phyloP scores from a whole-genome alignment of 2,329 filamentous ascomycete genomes.

The Cadophora sp. region DNA sequence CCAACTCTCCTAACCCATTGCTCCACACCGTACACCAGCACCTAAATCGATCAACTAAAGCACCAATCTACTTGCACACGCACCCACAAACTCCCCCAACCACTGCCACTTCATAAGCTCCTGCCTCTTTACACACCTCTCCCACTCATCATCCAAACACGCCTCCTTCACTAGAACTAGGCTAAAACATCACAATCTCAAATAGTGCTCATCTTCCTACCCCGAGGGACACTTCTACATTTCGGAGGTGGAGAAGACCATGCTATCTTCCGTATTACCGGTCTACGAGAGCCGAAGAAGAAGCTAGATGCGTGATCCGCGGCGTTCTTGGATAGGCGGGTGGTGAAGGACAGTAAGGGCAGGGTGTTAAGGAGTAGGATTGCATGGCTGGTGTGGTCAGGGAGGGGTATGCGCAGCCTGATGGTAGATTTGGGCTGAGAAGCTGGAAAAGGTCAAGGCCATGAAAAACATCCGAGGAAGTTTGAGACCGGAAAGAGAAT shows the following conservation, averaged over 20 bases:
- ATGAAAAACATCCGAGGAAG: too few relatives aligned
- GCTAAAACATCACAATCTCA: neutral
- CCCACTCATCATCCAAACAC: neutral
- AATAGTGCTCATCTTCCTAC: slow-evolving; percentile 15
- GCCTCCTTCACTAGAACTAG: neutral
- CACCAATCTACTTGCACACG: too few relatives aligned
- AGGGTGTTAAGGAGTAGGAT: slow-evolving; percentile 25
- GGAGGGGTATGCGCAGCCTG: slow-evolving; percentile 32
- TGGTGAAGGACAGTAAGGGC: slow-evolving; percentile 30
- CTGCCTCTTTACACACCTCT: neutral
- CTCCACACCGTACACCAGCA: too few relatives aligned
- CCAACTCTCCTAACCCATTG: neutral
- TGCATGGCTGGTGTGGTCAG: neutral
- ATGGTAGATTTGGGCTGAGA: slow-evolving; percentile 25
- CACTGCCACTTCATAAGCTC: neutral
- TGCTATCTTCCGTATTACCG: slow-evolving; percentile 32
- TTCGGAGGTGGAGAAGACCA: slow-evolving; percentile 30
- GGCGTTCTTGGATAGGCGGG: slow-evolving; percentile 33
- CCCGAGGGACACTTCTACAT: slow-evolving; percentile 27
- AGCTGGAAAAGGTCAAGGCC: slow-evolving; percentile 14
- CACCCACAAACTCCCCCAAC: too few relatives aligned
- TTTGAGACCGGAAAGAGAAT: too few relatives aligned
- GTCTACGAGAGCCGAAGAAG: slow-evolving; percentile 32
- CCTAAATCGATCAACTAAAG: too few relatives aligned
- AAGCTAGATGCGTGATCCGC: slow-evolving; percentile 30